Percentiles rank a stretch among this genome's conserved stretches.
phyloP scores from a whole-genome alignment of 1,284 basidiomycete species.

The Afroboletus lepidellus region DNA sequence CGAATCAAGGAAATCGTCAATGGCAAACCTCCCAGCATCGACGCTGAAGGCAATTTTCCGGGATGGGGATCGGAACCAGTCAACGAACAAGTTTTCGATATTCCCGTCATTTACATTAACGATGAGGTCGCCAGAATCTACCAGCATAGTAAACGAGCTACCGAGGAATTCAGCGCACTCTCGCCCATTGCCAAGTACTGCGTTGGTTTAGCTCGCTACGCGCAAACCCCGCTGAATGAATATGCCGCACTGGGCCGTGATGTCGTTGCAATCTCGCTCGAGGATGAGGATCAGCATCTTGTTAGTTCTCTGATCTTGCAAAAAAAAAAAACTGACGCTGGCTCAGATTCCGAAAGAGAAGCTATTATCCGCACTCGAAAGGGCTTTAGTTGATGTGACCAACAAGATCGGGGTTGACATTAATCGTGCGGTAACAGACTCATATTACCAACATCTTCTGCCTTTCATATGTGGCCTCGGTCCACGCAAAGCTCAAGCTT shows the following conservation, averaged over 20 bases:
- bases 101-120: conserved; percentile 80
- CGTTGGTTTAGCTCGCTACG: conserved; percentile 90
- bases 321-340: conserved; percentile 11
- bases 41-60: conserved; percentile 25
- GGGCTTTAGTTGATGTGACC: conserved; percentile 85
- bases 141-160: conserved; percentile 86
- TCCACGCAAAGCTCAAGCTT: conserved; percentile 87
- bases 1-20: conserved; percentile 57
- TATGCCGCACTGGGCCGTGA: conserved; percentile 85
- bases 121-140: conserved; percentile 96
- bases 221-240: conserved; percentile 93
- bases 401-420: conserved; percentile 96
- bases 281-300: conserved; percentile 85
- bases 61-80: conserved; percentile 35
- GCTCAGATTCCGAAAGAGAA: conserved; percentile 82
- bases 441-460: conserved; percentile 85
- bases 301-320: conserved; percentile 44
- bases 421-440: conserved; percentile 85
- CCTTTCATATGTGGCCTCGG: conserved; percentile 94
- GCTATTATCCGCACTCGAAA: conserved; percentile 79
- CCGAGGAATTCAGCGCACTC: conserved; percentile 83
- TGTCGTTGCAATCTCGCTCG: conserved; percentile 77
- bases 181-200: conserved; percentile 90
- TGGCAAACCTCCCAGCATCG: conserved; percentile 24
- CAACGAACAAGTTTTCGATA: conserved; percentile 49